These are phyloP conservation scores for Hydnomerulius pinastri DNA, from an alignment of 768 basidiomycete species.

Conservation along the genomic window DNA sequence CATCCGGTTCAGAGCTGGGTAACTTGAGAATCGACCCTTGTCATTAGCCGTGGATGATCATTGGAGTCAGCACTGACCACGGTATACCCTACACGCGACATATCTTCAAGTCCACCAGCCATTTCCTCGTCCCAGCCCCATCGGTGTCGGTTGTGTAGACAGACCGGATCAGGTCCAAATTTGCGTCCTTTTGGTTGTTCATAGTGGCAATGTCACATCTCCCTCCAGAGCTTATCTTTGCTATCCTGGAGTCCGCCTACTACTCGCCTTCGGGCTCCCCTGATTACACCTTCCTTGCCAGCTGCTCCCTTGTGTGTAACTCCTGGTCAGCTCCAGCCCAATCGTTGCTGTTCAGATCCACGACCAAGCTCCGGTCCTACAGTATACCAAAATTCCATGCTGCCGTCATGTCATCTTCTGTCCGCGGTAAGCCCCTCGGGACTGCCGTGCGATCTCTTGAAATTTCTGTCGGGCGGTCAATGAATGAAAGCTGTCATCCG, in stretches of 20 bases:
- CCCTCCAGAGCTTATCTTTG: slow-evolving; percentile 25
- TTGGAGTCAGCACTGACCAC: too few species aligned
- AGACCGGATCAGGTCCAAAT: too few species aligned
- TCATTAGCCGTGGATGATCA: too few species aligned
- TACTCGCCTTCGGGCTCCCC: slow-evolving; percentile 19
- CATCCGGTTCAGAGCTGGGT: too few species aligned
- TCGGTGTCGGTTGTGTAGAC: too few species aligned
- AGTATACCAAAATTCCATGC: slow-evolving; percentile 15
- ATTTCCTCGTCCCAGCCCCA: too few species aligned
- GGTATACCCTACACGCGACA: too few species aligned
- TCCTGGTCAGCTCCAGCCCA: slow-evolving; percentile 32
- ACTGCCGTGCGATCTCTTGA: slow-evolving; percentile 23
- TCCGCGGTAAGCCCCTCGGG: slow-evolving; percentile 15
- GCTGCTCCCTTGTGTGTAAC: slow-evolving; percentile 27
- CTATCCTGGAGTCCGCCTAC: slow-evolving; percentile 26
- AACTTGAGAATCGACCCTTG: too few species aligned
- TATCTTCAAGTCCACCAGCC: too few species aligned
- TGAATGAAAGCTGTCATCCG: slow-evolving; percentile 7
- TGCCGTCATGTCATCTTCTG: slow-evolving; percentile 16
- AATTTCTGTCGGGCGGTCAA: slow-evolving; percentile 14
- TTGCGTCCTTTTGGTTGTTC: neutral
- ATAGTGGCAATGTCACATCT: slow-evolving; percentile 14
- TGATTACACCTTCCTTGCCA: slow-evolving; percentile 20
- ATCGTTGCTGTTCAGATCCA: slow-evolving; percentile 29
- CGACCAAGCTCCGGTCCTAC: slow-evolving; percentile 5